phyloP scores from a whole-genome alignment of 192 early-diverging fungal genomes.

The Pilobolus umbonatus region DNA sequence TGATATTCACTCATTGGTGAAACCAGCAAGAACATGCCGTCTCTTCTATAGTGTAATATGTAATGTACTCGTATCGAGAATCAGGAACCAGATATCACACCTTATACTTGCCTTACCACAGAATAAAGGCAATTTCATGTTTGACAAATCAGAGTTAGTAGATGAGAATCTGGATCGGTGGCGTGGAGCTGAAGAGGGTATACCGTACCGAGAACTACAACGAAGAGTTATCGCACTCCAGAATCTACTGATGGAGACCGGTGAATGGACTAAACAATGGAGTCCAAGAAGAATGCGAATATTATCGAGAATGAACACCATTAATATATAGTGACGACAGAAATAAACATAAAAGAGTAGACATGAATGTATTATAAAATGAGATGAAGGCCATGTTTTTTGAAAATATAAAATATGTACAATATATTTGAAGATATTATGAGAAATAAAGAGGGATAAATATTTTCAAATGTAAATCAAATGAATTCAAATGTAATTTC shows the following conservation, averaged over 20 bases:
- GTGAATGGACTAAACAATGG: constrained; percentile 23
- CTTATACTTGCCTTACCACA: constrained; percentile 10
- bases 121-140: constrained; percentile 3
- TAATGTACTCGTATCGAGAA: constrained; percentile 4
- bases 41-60: constrained; percentile 21
- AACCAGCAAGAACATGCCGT: constrained; percentile 1
- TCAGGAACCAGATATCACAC: constrained; percentile 6
- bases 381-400: too few species aligned
- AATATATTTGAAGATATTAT: too few species aligned
- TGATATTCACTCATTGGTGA: constrained; percentile 12
- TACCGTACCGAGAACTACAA: constrained; percentile 21
- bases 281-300: constrained; percentile 4
- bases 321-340: too few species aligned
- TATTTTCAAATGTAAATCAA: too few species aligned
- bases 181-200: constrained; percentile 1
- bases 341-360: too few species aligned
- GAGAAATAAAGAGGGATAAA: too few species aligned
- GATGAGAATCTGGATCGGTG: constrained; percentile 8
- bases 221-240: background rate
- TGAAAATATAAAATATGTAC: too few species aligned
- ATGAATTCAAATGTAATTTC: too few species aligned
- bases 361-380: too few species aligned
- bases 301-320: too few species aligned
- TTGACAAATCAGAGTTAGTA: constrained; percentile 11
- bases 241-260: background rate